These are phyloP conservation scores for Metschnikowia reukaufii DNA, from an alignment of 805 yeast genomes.

Conservation along the genomic window DNA sequence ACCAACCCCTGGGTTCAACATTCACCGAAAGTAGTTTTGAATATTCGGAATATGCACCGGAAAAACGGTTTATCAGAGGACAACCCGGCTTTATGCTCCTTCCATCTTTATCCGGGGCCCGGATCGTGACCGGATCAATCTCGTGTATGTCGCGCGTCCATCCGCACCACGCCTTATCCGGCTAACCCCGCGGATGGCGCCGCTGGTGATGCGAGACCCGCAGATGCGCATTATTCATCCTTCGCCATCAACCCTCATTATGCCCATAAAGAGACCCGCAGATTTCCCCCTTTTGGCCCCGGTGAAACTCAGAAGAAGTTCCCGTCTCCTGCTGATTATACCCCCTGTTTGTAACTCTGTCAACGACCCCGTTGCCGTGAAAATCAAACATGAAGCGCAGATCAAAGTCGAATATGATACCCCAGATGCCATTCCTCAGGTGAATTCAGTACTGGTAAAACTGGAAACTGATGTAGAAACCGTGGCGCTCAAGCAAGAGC, in stretches of 20 bases:
- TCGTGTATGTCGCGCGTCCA: not conserved
- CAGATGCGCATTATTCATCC: constrained; percentile 1
- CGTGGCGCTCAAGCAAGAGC: not conserved
- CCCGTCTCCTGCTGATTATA: constrained; percentile 3
- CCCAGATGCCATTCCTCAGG: not conserved
- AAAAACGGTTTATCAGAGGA: too few relatives aligned
- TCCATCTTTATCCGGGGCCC: too few relatives aligned
- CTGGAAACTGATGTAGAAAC: not conserved
- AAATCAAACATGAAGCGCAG: constrained; percentile 5
- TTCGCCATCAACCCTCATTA: not conserved
- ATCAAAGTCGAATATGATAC: constrained; percentile 13
- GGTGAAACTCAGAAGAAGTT: constrained; percentile 7
- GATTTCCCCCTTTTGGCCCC: constrained; percentile 1
- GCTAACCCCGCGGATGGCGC: constrained; percentile 9
- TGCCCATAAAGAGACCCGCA: constrained; percentile 10
- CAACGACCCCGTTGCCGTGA: not conserved
- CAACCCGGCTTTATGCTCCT: too few relatives aligned
- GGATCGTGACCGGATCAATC: not conserved
- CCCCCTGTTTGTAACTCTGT: not conserved
- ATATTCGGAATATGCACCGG: too few relatives aligned
- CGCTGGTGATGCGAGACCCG: constrained; percentile 1
- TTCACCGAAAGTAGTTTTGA: too few relatives aligned
- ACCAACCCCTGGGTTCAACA: too few relatives aligned
- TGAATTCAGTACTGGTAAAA: not conserved
- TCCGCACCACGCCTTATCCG: not conserved